phyloP scores from a whole-genome alignment of 176 grass and related monocot genomes.

The Oryza brachyantha region DNA sequence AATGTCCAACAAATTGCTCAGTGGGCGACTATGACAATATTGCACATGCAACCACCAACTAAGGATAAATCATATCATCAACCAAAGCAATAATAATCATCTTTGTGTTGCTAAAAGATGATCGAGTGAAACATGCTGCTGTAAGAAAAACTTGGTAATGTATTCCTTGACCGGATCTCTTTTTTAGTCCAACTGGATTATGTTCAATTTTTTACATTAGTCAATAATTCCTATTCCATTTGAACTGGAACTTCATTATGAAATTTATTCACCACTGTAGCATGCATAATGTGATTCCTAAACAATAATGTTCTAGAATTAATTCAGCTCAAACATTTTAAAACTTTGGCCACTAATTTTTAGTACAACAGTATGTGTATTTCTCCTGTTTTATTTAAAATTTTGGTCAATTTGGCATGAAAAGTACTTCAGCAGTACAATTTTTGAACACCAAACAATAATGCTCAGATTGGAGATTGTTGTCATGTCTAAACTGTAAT shows the following conservation, averaged over 20 bases:
- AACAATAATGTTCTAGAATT: neutral
- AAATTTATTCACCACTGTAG: neutral
- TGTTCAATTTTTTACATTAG: neutral
- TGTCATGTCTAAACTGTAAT: neutral
- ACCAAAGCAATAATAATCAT: neutral
- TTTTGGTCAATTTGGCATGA: neutral
- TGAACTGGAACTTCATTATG: neutral
- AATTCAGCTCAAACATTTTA: neutral
- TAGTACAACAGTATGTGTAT: neutral
- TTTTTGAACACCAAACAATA: too few relatives aligned
- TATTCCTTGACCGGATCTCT: neutral
- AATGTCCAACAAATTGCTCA: constrained; percentile 11
- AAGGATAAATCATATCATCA: neutral
- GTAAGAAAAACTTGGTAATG: neutral
- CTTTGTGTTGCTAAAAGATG: neutral
- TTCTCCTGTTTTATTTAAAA: neutral
- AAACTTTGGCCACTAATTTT: neutral
- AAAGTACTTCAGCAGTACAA: too few relatives aligned
- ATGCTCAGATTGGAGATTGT: too few relatives aligned
- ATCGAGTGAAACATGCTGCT: neutral
- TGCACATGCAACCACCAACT: neutral
- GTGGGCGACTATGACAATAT: neutral
- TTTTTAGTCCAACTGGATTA: neutral
- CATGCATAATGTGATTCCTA: neutral
- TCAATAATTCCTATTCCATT: neutral